These are phyloP conservation scores for Tetradesmus obliquus DNA, from an alignment of 139 green algal species.

Conservation along the genomic window DNA sequence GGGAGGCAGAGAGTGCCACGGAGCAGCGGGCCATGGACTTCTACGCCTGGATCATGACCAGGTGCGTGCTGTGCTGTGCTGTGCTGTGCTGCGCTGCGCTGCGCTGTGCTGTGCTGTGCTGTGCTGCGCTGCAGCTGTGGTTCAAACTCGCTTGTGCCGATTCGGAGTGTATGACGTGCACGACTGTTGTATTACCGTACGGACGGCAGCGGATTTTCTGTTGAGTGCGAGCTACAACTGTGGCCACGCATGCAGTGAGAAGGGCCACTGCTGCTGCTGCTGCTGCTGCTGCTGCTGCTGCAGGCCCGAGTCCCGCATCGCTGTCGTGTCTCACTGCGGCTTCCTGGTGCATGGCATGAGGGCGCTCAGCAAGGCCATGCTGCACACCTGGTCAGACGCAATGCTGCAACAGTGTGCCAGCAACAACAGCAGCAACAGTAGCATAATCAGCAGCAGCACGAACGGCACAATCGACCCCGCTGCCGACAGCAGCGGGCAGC, in stretches of 20 bases:
- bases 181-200: too few species aligned
- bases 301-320: slow-evolving; percentile 26
- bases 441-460: background rate
- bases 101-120: too few species aligned
- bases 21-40: slow-evolving; percentile 5
- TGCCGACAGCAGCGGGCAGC: background rate
- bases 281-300: background rate
- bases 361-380: slow-evolving; percentile 6
- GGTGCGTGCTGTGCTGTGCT: background rate
- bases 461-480: background rate
- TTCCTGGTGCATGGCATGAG: slow-evolving; percentile 40
- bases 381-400: background rate
- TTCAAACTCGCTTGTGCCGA: too few species aligned
- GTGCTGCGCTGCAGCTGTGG: too few species aligned
- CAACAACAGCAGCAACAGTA: background rate
- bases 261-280: background rate
- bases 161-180: too few species aligned
- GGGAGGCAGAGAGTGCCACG: slow-evolving; percentile 14
- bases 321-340: slow-evolving; percentile 33
- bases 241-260: too few species aligned
- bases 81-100: too few species aligned
- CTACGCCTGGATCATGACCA: slow-evolving; percentile 31
- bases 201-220: too few species aligned
- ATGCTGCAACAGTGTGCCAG: slow-evolving; percentile 26
- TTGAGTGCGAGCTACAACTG: too few species aligned